Evolutionary conservation across 257 asterid genomes (phyloP).

Genomic region (Przewalskia tangutica): DNA sequence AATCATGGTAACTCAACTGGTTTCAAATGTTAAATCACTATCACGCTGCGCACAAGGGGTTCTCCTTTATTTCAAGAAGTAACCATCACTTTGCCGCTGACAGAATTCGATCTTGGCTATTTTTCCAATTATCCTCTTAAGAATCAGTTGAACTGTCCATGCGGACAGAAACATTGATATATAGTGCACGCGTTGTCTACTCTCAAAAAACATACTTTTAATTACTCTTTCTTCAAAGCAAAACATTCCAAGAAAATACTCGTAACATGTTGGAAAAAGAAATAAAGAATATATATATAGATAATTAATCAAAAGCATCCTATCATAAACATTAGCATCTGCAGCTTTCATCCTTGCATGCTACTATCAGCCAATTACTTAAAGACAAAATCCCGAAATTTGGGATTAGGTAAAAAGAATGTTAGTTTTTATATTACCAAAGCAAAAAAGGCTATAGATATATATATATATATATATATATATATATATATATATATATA

Average conservation of each 20-base stretch:
- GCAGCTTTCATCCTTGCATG: constrained; percentile 33
- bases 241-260: constrained; percentile 4
- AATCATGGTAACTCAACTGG: too few species aligned
- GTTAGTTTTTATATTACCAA: constrained; percentile 6
- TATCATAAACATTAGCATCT: constrained; percentile 1
- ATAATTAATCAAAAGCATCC: neutral
- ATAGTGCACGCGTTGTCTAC: constrained; percentile 11
- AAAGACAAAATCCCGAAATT: constrained; percentile 19
- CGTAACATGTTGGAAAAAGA: neutral
- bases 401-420: constrained; percentile 9
- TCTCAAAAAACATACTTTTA: neutral
- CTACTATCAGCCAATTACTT: constrained; percentile 26
- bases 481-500: constrained; percentile 13
- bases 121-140: too few species aligned
- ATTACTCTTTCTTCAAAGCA: constrained; percentile 2
- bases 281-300: neutral
- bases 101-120: too few species aligned
- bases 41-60: too few species aligned
- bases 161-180: neutral
- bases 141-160: too few species aligned
- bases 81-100: too few species aligned
- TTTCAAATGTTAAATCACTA: too few species aligned
- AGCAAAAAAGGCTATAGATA: neutral
- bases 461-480: neutral
- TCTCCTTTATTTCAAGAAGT: too few species aligned